These are phyloP conservation scores for Sarocladium brachiariae DNA, from an alignment of 2,329 filamentous ascomycete species.

Conservation along the genomic window DNA sequence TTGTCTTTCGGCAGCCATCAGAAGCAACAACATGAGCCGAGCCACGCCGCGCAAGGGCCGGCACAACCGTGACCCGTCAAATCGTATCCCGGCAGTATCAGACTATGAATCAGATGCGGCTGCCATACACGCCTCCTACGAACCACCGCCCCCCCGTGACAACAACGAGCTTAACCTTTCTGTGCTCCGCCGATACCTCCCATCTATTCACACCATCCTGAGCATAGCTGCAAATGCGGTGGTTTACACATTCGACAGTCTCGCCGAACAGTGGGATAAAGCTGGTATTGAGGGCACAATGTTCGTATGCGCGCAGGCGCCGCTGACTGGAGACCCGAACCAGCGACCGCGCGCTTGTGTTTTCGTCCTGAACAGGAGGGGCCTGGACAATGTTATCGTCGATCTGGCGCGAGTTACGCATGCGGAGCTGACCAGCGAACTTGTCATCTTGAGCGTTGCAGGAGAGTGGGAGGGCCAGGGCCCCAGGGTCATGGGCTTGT, in stretches of 20 bases:
- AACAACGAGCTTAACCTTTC: constrained; percentile 83
- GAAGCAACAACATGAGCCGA: constrained; percentile 34
- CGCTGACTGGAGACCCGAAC: constrained; percentile 26
- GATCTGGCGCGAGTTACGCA: constrained; percentile 54
- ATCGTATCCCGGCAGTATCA: constrained; percentile 34
- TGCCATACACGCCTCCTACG: constrained; percentile 29
- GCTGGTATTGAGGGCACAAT: constrained; percentile 77
- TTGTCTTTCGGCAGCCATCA: background rate
- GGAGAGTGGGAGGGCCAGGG: constrained; percentile 25
- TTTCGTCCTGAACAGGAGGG: constrained; percentile 67
- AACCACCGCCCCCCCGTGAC: constrained; percentile 50
- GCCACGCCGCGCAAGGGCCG: constrained; percentile 33
- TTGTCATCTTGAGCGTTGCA: constrained; percentile 42
- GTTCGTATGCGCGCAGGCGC: constrained; percentile 69
- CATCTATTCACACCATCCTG: constrained; percentile 64
- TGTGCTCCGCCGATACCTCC: constrained; percentile 76
- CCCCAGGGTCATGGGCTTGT: constrained; percentile 42
- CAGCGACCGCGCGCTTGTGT: constrained; percentile 45
- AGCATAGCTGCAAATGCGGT: constrained; percentile 81
- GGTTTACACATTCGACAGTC: constrained; percentile 70
- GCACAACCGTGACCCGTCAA: constrained; percentile 35
- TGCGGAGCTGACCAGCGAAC: constrained; percentile 54
- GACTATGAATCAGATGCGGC: constrained; percentile 63
- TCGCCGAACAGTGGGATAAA: constrained; percentile 72
- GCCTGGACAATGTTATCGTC: constrained; percentile 63